Percentiles rank a stretch among this genome's conserved stretches.
Conservation (phyloP, 345 rosid genomes). For the Euclidium syriacum region DNA sequence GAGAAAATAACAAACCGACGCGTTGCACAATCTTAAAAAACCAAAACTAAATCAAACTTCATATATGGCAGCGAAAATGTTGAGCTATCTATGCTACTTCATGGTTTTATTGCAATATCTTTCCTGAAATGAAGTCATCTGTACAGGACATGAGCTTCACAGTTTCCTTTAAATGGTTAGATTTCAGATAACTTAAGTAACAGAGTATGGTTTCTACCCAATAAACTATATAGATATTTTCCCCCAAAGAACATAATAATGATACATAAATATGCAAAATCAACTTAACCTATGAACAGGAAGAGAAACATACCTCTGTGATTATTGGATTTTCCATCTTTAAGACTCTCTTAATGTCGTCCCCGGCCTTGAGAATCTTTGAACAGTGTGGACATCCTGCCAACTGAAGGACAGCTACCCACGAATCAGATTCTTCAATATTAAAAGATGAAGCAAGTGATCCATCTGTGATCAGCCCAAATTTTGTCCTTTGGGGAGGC, state of each 20-base stretch:
- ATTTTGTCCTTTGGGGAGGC: conserved; percentile 60
- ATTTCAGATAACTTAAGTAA: conserved; percentile 1
- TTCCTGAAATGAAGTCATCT: not conserved
- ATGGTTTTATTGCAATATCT: conserved; percentile 10
- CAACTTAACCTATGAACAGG: not conserved
- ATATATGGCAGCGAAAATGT: not conserved
- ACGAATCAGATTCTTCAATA: conserved; percentile 46
- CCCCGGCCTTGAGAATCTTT: conserved; percentile 51
- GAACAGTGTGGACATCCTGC: conserved; percentile 78
- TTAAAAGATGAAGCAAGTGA: conserved; percentile 52
- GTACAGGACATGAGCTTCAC: not conserved
- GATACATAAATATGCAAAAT: conserved; percentile 1
- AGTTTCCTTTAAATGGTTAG: not conserved
- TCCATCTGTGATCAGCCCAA: conserved; percentile 67
- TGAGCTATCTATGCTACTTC: not conserved
- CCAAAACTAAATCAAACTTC: not conserved
- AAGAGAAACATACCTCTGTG: conserved; percentile 45
- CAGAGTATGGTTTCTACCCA: not conserved
- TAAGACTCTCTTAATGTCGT: conserved; percentile 47
- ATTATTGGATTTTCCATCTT: conserved; percentile 46
- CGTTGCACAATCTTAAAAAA: not conserved
- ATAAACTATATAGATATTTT: not conserved
- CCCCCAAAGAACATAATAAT: not conserved
- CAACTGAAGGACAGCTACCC: conserved; percentile 55
- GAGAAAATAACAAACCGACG: not conserved